Evolutionary conservation across 176 grass and related monocot genomes (phyloP).

Genomic region (Oryza brachyantha): DNA sequence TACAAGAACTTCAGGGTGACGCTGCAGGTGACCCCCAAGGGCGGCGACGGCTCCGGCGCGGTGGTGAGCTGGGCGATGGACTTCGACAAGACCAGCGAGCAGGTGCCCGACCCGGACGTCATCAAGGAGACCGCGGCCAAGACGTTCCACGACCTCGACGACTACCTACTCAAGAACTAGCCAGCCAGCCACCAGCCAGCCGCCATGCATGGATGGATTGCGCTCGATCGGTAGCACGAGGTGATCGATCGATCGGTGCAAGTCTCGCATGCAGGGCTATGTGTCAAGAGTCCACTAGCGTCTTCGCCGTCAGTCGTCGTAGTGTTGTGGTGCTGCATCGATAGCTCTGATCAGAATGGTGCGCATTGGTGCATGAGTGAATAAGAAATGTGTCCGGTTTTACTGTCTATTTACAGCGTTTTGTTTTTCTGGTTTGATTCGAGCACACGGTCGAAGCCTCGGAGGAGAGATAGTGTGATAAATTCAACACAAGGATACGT

Average conservation of each 20-base stretch:
- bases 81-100: slow-evolving; percentile 63
- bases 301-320: background rate
- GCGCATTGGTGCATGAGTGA: background rate
- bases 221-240: too few relatives aligned
- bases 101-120: slow-evolving; percentile 64
- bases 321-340: background rate
- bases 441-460: too few relatives aligned
- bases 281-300: background rate
- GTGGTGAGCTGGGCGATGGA: slow-evolving; percentile 61
- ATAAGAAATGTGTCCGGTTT: background rate
- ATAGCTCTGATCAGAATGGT: too few relatives aligned
- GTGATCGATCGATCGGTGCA: too few relatives aligned
- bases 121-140: slow-evolving; percentile 65
- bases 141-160: slow-evolving; percentile 78
- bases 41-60: slow-evolving; percentile 19
- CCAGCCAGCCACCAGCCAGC: background rate
- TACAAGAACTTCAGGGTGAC: slow-evolving; percentile 78
- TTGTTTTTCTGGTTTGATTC: background rate
- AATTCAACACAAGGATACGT: too few relatives aligned
- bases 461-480: too few relatives aligned
- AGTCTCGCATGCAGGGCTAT: background rate
- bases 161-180: slow-evolving; percentile 76
- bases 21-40: slow-evolving; percentile 48
- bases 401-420: background rate
- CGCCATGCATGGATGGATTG: too few relatives aligned